Evolutionary conservation across 805 yeast genomes (phyloP).

Genomic region (Candida dajiaensis): DNA sequence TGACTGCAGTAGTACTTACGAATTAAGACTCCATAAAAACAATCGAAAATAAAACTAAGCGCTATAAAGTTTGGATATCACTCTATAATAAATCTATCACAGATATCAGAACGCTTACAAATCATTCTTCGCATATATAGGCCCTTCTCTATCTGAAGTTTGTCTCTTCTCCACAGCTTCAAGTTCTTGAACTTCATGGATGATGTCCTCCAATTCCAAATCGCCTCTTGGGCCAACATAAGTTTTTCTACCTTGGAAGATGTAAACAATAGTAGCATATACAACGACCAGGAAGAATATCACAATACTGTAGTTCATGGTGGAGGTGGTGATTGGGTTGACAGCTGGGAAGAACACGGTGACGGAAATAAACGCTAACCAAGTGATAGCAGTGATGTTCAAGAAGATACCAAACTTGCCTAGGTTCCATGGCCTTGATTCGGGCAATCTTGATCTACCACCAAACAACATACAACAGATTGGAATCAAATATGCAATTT

Average conservation of each 20-base stretch:
- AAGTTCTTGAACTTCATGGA: neutral
- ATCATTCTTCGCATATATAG: too few relatives aligned
- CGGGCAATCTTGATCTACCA: constrained; percentile 18
- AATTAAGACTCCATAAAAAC: too few relatives aligned
- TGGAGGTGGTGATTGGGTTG: constrained; percentile 19
- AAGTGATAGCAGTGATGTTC: constrained; percentile 16
- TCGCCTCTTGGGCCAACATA: constrained; percentile 23
- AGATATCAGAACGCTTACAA: too few relatives aligned
- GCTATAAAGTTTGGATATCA: too few relatives aligned
- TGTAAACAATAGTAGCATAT: constrained; percentile 20
- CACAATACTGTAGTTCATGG: constrained; percentile 26
- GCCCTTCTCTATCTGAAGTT: too few relatives aligned
- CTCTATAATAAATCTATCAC: too few relatives aligned
- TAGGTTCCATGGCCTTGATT: constrained; percentile 22
- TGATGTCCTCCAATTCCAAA: neutral
- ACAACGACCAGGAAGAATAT: constrained; percentile 19
- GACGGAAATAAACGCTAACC: constrained; percentile 21
- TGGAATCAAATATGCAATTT: constrained; percentile 28
- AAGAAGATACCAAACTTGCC: constrained; percentile 18
- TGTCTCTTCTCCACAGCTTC: neutral
- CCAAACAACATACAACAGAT: constrained; percentile 23
- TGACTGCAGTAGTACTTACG: too few relatives aligned
- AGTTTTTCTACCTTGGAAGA: constrained; percentile 22
- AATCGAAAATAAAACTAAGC: too few relatives aligned
- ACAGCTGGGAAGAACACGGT: constrained; percentile 23